Evolutionary conservation across 768 basidiomycete genomes (phyloP), one percentile per base, ranked within the genome.

Genomic region (Mycena amicta): DNA sequence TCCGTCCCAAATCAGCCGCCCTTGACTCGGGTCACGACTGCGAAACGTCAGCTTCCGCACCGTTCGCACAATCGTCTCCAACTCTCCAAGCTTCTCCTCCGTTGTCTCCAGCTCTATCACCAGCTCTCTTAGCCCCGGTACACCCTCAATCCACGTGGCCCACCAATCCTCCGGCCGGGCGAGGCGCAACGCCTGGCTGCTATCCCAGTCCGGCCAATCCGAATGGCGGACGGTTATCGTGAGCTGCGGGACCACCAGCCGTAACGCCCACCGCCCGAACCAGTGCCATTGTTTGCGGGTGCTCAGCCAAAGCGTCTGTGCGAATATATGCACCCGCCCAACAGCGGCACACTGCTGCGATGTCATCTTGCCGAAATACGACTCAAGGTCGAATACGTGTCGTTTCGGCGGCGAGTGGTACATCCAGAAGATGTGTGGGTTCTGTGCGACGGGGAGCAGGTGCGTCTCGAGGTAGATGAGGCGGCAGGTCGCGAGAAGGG

Each of bases 401-500:
- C 30, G 52, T 20, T 37, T 37, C 8, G 31, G 52, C 22, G 53
- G 53, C 53, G 43, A 33, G 22, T 29, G 27, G 28, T 41, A 33
- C 41, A 29, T 27, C 53, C 53, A 55, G 31, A 55, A 55, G 4
- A 49, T 31, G 43, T 45, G 53, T n/a, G 33, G 22, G 43, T 55
- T 45, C 39, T 40, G 31, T 20, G 22, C 3, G 4, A 55, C 23
- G 28, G 53, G 26, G 3, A 55, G 41, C 4, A 55, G 55, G 26
- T 25, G 55, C 4, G 55, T 33, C 28, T 56, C 55, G 3, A 56
- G 5, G 46, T 56, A 56, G 26, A 56, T 49, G 22, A n/a, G 45
- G 37, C 53, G 53, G 23, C 53, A 54, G 33, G 53, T 54, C n/a
- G 18, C n/a, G 33, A 54, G 53, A 16, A 56, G 31, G 29, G 11